Base-by-base conservation (phyloP, 495 filamentous ascomycete genomes). In the Annulohypoxylon stygium region DNA sequence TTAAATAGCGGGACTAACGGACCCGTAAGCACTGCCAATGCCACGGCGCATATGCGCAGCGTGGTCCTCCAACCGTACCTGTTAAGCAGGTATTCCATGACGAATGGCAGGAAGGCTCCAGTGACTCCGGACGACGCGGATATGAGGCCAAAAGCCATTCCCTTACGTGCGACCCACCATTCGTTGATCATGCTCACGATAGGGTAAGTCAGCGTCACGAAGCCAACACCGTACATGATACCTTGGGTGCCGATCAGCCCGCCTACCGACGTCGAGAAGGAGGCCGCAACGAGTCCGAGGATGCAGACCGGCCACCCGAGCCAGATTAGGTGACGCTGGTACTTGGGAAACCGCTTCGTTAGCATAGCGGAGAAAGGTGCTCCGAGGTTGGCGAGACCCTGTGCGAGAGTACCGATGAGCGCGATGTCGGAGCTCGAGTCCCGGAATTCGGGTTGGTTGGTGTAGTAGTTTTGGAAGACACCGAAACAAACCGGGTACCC, bases 181-280 rank as follows among this genome's bases (percentile, higher is more conserved):
- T 60, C 57, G n/a, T 60, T 60, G n/a, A 60, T 60, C 57, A 60
- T 60, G 37, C 43, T 60, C 2, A 43, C 11, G 37, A 60, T 60
- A 2, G 57, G 57, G 14, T 60, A 60, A 16, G 57, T 60, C 1
- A 60, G 20, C 0, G 33, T 39, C 18, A 60, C 36, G 36, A 60
- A 60, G 1, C 57, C 57, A 4, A 60, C 3, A 0, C 57, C 57
- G 37, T 60, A 60, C 57, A 60, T 60, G 6, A 60, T 11, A 10
- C 57, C 57, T 10, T 60, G 57, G 1, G 57, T 60, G 11, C 57
- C 57, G 37, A 60, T 60, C 9, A 60, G 37, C 8, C 57, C 57
- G 7, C 23, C 12, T 2, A 60, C 57, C 20, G 57, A 26, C 3
- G 18, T 37, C 18, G 36, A 43, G 37, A 60, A 60, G 6, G 57